Evolutionary conservation across 257 asterid genomes (phyloP).

Genomic region (Lycium barbarum): DNA sequence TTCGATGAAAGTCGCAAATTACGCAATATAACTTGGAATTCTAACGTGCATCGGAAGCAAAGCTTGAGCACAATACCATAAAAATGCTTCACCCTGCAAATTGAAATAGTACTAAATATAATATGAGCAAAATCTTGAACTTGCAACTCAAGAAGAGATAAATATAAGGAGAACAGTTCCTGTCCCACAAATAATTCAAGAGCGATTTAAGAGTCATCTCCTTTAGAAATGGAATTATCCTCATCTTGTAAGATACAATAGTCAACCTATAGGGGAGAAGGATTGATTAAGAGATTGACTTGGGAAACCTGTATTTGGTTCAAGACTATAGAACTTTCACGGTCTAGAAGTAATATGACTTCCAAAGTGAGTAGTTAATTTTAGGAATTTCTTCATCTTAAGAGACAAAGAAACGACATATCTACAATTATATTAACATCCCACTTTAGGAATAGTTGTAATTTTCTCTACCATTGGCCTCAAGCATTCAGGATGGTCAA

Average conservation of each 20-base stretch:
- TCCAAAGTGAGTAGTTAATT: neutral
- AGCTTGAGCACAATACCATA: constrained; percentile 93
- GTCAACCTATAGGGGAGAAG: neutral
- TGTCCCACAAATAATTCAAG: constrained; percentile 94
- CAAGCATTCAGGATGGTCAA: constrained; percentile 79
- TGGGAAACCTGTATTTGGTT: neutral
- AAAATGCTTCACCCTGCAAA: constrained; percentile 76
- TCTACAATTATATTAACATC: constrained; percentile 44
- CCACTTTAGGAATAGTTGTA: constrained; percentile 76
- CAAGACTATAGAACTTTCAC: neutral
- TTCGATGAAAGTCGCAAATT: constrained; percentile 74
- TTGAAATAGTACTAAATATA: constrained; percentile 31
- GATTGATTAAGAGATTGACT: neutral
- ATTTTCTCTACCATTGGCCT: constrained; percentile 76
- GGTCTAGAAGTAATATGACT: neutral
- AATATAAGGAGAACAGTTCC: constrained; percentile 94
- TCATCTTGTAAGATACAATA: constrained; percentile 34
- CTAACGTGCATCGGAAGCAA: constrained; percentile 74
- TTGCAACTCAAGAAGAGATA: constrained; percentile 44
- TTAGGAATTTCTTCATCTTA: constrained; percentile 11
- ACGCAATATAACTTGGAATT: constrained; percentile 84
- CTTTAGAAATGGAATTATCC: constrained; percentile 76
- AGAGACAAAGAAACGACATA: neutral
- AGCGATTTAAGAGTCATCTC: constrained; percentile 88
- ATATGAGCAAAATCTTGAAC: constrained; percentile 31